These are phyloP conservation scores for Nakazawaea ishiwadae DNA, from an alignment of 805 yeast genomes.

Conservation along the genomic window DNA sequence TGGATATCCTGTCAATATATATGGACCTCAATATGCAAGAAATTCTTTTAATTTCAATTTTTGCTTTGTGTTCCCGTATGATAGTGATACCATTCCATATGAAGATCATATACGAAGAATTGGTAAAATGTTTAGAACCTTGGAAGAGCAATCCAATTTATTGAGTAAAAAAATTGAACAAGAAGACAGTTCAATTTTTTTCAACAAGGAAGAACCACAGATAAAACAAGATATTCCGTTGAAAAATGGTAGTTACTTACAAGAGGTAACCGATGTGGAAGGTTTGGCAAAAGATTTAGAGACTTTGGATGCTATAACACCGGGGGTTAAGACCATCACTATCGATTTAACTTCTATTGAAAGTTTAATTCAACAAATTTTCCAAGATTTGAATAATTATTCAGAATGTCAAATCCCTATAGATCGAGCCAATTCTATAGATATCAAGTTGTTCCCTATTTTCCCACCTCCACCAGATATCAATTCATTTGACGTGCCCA, in stretches of 20 bases:
- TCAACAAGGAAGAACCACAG: constrained; percentile 22
- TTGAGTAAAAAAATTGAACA: constrained; percentile 52
- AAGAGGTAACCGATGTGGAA: constrained; percentile 25
- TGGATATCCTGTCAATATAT: constrained; percentile 86
- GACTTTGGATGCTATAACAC: constrained; percentile 12
- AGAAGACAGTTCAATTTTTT: constrained; percentile 35
- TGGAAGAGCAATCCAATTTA: constrained; percentile 84
- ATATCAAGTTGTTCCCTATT: constrained; percentile 91
- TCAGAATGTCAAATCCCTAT: constrained; percentile 95
- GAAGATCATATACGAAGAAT: constrained; percentile 80
- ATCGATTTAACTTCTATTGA: constrained; percentile 48
- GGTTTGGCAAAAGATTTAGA: constrained; percentile 10
- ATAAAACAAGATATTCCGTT: neutral
- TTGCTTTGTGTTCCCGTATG: constrained; percentile 84
- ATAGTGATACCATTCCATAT: constrained; percentile 77
- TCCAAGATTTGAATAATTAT: constrained; percentile 89
- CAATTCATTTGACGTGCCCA: constrained; percentile 83
- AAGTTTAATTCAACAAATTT: constrained; percentile 82
- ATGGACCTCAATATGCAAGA: constrained; percentile 72
- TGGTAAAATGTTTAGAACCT: constrained; percentile 82
- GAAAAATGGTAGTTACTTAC: constrained; percentile 19
- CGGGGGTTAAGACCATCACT: constrained; percentile 17
- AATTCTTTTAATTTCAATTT: constrained; percentile 92
- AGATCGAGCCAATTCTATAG: constrained; percentile 84
- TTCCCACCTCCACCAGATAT: constrained; percentile 75